Evolutionary conservation across 2,329 filamentous ascomycete species (phyloP).

Genomic region (Hypoxylon rubiginosum): DNA sequence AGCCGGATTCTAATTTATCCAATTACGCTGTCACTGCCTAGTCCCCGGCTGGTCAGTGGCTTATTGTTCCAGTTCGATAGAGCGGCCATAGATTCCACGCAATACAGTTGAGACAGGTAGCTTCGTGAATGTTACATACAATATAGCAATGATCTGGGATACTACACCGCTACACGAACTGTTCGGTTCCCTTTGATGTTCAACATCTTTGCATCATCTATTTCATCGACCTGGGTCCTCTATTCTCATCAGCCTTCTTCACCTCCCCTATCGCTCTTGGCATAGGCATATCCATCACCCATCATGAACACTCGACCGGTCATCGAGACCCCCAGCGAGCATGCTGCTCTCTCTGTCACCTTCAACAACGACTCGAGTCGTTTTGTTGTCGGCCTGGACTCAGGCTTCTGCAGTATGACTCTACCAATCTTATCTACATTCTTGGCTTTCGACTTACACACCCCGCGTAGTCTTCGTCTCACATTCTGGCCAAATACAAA

Average conservation of each 20-base stretch:
- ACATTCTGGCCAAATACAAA: constrained; percentile 77
- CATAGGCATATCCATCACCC: constrained; percentile 33
- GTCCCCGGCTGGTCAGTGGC: constrained; percentile 10
- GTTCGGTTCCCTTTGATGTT: constrained; percentile 43
- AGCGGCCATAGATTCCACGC: constrained; percentile 8
- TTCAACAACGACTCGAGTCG: constrained; percentile 89
- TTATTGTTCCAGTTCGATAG: constrained; percentile 14
- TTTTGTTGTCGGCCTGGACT: constrained; percentile 88
- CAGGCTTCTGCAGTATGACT: constrained; percentile 83
- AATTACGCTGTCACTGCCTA: constrained; percentile 15
- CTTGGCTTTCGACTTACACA: constrained; percentile 48
- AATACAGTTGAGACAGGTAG: constrained; percentile 10
- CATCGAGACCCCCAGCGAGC: constrained; percentile 81
- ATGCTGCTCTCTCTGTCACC: constrained; percentile 82
- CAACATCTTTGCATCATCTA: constrained; percentile 40
- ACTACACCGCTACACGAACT: constrained; percentile 31
- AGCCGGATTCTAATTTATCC: not conserved
- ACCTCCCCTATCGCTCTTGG: constrained; percentile 9
- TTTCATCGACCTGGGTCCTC: constrained; percentile 33
- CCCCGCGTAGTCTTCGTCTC: constrained; percentile 74
- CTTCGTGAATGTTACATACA: constrained; percentile 29
- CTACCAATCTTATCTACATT: constrained; percentile 8
- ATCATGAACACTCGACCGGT: constrained; percentile 90
- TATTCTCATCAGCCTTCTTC: constrained; percentile 27
- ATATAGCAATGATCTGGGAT: constrained; percentile 41